phyloP scores from a whole-genome alignment of 192 early-diverging fungal species.

The Podila minutissima region DNA sequence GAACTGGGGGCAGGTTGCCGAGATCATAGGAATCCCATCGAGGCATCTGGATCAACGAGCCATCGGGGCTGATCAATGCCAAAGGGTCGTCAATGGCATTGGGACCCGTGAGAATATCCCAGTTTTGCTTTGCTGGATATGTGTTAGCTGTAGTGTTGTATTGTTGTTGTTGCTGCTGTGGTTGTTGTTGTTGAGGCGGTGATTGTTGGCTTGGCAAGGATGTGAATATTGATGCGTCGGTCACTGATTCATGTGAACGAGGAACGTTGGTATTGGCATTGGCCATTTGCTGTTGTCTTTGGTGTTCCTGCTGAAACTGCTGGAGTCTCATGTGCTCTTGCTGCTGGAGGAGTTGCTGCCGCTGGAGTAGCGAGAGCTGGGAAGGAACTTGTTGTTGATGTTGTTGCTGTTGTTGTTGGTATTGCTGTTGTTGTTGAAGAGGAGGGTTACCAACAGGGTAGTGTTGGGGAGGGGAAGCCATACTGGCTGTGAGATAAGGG shows the following conservation, averaged over 20 bases:
- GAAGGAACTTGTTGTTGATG: conserved; percentile 5
- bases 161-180: conserved; percentile 17
- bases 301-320: conserved; percentile 29
- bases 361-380: conserved; percentile 13
- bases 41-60: conserved; percentile 18
- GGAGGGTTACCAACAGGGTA: conserved; percentile 11
- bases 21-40: conserved; percentile 36
- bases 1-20: conserved; percentile 33
- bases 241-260: conserved; percentile 1
- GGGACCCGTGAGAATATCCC: conserved; percentile 11
- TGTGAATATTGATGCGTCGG: background rate
- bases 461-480: background rate
- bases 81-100: conserved; percentile 10
- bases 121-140: conserved; percentile 9
- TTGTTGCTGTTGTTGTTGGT: conserved; percentile 1
- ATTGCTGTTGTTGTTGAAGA: conserved; percentile 1
- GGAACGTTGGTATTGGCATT: conserved; percentile 5
- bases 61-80: conserved; percentile 36
- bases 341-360: conserved; percentile 30
- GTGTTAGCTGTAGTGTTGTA: conserved; percentile 11
- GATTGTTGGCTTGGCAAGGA: background rate
- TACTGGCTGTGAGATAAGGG: too few species aligned
- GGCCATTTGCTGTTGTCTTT: conserved; percentile 10
- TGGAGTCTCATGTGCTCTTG: conserved; percentile 31
- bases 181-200: conserved; percentile 9